Evolutionary conservation across 345 rosid species (phyloP), one percentile per base, ranked within the genome.

Genomic region (Hibiscus trionum): DNA sequence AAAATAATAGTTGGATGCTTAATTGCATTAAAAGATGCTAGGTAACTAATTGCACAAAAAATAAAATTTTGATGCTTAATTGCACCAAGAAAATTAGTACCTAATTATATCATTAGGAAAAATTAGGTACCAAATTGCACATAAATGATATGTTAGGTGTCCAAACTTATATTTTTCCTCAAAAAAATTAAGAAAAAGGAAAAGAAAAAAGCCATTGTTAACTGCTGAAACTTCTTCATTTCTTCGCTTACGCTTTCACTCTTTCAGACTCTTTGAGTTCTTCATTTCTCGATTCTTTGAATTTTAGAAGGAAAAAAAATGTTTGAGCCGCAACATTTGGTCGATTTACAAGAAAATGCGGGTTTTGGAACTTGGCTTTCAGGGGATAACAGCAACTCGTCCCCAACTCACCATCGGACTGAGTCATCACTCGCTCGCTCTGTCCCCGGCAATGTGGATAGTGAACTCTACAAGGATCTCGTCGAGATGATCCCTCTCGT

Each of bases 401-500:
- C 91, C 37, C 86, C 86, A 35, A 83, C 82, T 79, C 90, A 79
- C 66, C 72, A 39, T 16, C 80, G 56, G 31, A 11, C 66, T 73
- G 79, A 75, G 35, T 77, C 87, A 58, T 49, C 59, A 3, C 56
- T 79, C 70, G 33, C 70, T 53, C 66, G 75, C 72, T 24, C 84
- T n/a, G 46, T 42, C 3, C 73, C 80, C 70, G 79, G 82, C 39
- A 86, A 81, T 75, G 78, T 95, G 27, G 93, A 90, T 80, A 96
- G 85, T 39, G 85, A 75, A 76, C 96, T 93, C 64, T 89, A 82
- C 73, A 89, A 90, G 44, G 93, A 91, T 72, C 97, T 95, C 35
- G 98, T 89, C 68, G 93, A 89, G 75, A 89, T 95, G 72, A 86
- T 93, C 79, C 96, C 97, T 73, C 98, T 95, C 72, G 82, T 95